Percentiles rank a stretch among this genome's conserved stretches.
Evolutionary conservation across 2,329 filamentous ascomycete genomes (phyloP).

Genomic region (Nothopassalora personata): DNA sequence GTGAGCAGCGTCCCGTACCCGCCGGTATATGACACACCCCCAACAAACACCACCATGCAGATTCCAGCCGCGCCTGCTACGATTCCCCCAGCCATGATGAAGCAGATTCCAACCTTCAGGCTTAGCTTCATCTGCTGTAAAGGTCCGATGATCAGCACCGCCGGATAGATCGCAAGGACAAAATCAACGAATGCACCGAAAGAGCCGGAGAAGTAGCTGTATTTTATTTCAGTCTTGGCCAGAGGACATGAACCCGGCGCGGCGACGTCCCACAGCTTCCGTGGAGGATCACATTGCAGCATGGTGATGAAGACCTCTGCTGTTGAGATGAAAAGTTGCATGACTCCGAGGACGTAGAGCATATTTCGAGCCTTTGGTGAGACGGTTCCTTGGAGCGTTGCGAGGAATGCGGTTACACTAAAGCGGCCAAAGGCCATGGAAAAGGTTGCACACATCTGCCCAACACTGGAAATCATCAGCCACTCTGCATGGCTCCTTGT

Average conservation of each 20-base stretch:
- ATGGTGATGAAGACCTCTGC: conserved; percentile 7
- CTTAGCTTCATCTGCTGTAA: conserved; percentile 9
- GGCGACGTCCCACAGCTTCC: conserved; percentile 8
- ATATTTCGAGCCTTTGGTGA: conserved; percentile 3
- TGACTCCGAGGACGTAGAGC: conserved; percentile 6
- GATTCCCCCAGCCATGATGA: conserved; percentile 14
- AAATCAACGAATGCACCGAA: conserved; percentile 15
- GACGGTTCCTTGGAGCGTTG: conserved; percentile 7
- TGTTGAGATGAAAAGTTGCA: conserved; percentile 2
- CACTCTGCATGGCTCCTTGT: neutral
- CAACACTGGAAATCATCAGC: neutral
- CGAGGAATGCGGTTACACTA: conserved; percentile 9
- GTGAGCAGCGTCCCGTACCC: conserved; percentile 4
- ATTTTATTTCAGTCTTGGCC: conserved; percentile 1
- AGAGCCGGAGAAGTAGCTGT: conserved; percentile 8
- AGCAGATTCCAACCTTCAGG: conserved; percentile 12
- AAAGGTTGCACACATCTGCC: conserved; percentile 1
- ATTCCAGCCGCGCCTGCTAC: conserved; percentile 18
- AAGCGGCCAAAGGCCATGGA: conserved; percentile 10
- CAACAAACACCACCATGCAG: conserved; percentile 13
- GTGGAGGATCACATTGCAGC: conserved; percentile 7
- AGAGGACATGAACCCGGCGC: conserved; percentile 3
- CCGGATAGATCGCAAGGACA: conserved; percentile 15
- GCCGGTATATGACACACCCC: conserved; percentile 5
- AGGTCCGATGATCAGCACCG: conserved; percentile 14